These are phyloP conservation scores for Solanum lycopersicoides DNA, from an alignment of 257 asterid species.

Conservation along the genomic window DNA sequence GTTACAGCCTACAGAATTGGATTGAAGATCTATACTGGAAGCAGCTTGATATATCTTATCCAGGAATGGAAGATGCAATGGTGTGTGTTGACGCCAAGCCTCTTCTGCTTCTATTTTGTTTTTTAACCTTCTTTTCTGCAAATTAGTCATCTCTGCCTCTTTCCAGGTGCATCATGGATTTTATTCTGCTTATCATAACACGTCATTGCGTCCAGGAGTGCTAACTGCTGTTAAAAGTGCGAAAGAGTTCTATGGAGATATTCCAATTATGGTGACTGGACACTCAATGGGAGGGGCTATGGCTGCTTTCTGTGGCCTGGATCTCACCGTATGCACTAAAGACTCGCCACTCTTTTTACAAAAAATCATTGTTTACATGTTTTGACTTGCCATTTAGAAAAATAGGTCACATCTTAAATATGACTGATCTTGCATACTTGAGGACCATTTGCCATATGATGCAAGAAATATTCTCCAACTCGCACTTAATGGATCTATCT, in stretches of 20 bases:
- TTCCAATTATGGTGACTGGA: slow-evolving; percentile 67
- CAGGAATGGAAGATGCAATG: slow-evolving; percentile 89
- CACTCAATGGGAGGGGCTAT: slow-evolving; percentile 99
- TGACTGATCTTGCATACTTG: background rate
- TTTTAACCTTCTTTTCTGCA: background rate
- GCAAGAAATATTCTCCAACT: background rate
- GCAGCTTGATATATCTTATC: slow-evolving; percentile 84
- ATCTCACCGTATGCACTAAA: slow-evolving; percentile 50
- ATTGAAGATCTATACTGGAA: slow-evolving; percentile 94
- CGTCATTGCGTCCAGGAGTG: slow-evolving; percentile 75
- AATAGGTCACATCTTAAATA: background rate
- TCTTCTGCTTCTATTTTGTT: background rate
- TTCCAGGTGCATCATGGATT: slow-evolving; percentile 97
- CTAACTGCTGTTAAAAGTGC: slow-evolving; percentile 45
- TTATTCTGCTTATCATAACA: slow-evolving; percentile 81
- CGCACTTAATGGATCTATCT: background rate
- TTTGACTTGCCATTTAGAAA: background rate
- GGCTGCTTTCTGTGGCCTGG: slow-evolving; percentile 90
- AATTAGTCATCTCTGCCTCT: slow-evolving; percentile 1
- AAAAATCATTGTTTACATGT: slow-evolving; percentile 2
- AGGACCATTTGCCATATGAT: background rate
- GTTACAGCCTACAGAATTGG: slow-evolving; percentile 90
- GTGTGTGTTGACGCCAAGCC: slow-evolving; percentile 22
- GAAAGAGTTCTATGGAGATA: slow-evolving; percentile 52
- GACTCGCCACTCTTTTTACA: background rate